Percentiles rank a stretch among this genome's conserved stretches.
These are phyloP conservation scores for Solanum pinnatisectum DNA, from an alignment of 257 asterid genomes.

Conservation along the genomic window DNA sequence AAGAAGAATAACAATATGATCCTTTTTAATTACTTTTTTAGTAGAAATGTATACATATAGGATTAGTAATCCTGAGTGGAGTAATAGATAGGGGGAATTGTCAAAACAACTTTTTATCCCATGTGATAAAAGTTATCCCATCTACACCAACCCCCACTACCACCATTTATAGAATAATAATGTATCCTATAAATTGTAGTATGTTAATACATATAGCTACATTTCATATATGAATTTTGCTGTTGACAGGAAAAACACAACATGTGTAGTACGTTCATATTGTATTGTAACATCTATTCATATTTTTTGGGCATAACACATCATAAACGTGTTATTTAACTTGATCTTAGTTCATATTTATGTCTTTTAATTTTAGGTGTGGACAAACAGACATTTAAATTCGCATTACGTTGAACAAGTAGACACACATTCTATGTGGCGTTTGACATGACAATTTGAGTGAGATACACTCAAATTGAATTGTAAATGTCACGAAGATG, in stretches of 20 bases:
- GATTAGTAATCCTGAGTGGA: neutral
- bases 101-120: neutral
- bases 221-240: neutral
- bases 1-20: neutral
- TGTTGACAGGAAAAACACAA: neutral
- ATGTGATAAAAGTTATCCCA: neutral
- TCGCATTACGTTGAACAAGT: too few relatives aligned
- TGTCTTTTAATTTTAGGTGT: neutral
- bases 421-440: too few relatives aligned
- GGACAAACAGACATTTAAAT: accelerated
- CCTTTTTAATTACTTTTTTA: too few relatives aligned
- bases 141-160: neutral
- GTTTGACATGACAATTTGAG: neutral
- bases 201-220: neutral
- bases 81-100: neutral
- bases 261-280: too few relatives aligned
- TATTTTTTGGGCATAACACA: too few relatives aligned
- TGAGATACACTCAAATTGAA: too few relatives aligned
- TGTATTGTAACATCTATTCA: too few relatives aligned
- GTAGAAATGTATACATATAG: neutral
- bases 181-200: neutral
- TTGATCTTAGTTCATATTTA: too few relatives aligned
- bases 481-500: neutral
- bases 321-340: too few relatives aligned
- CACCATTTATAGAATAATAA: neutral